Percentiles rank a stretch among this genome's conserved stretches.
These are phyloP conservation scores for Cladosporium velox DNA, from an alignment of 2,329 filamentous ascomycete genomes.

Conservation along the genomic window DNA sequence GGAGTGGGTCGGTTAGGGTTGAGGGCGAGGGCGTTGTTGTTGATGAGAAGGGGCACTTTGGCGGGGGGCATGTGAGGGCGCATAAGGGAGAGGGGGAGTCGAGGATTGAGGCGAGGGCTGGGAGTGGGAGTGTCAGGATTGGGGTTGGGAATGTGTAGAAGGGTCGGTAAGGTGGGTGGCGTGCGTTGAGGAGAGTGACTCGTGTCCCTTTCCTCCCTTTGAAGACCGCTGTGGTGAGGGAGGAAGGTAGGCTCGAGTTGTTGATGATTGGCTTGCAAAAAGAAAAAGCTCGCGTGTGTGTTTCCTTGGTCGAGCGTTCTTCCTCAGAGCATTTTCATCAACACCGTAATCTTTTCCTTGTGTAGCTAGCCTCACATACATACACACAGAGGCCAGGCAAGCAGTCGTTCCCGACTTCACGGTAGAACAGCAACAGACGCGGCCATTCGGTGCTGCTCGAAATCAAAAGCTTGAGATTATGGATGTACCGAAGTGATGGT, in stretches of 20 bases:
- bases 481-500: not conserved
- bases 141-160: conserved; percentile 24
- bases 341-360: not conserved
- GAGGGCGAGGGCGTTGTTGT: conserved; percentile 42
- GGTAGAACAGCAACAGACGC: not conserved
- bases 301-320: not conserved
- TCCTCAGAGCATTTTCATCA: not conserved
- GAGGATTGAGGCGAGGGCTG: conserved; percentile 38
- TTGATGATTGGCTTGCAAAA: not conserved
- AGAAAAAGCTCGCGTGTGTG: not conserved
- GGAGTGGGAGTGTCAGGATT: conserved; percentile 31
- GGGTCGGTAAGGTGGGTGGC: no score
- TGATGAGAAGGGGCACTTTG: conserved; percentile 30
- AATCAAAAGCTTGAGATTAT: not conserved
- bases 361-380: not conserved
- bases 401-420: not conserved
- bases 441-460: not conserved
- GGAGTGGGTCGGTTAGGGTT: conserved; percentile 42
- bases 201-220: no score
- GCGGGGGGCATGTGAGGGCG: conserved; percentile 38
- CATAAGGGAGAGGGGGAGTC: conserved; percentile 41
- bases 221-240: no score
- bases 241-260: no score
- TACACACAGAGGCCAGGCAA: not conserved
- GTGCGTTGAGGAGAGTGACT: no score